Evolutionary conservation across 2,329 filamentous ascomycete genomes (phyloP).

Genomic region (Aspergillus sp.): DNA sequence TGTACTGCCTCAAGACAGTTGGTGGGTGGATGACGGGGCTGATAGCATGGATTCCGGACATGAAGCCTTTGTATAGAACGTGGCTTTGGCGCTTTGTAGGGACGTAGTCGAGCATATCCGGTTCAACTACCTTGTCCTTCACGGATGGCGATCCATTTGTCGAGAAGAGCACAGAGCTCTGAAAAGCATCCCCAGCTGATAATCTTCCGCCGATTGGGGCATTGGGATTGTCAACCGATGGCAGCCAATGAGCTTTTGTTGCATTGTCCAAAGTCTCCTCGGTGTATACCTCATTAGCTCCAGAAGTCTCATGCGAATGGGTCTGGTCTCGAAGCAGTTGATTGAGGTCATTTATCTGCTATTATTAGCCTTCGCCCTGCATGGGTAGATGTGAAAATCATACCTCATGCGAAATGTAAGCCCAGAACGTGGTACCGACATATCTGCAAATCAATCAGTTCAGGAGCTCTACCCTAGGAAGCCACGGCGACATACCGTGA

Average conservation of each 20-base stretch:
- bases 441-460: slow-evolving; percentile 37
- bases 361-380: slow-evolving; percentile 16
- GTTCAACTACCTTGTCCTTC: slow-evolving; percentile 39
- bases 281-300: slow-evolving; percentile 25
- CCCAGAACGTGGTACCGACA: slow-evolving; percentile 52
- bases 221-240: slow-evolving; percentile 23
- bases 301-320: slow-evolving; percentile 36
- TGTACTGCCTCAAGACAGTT: slow-evolving; percentile 46
- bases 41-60: slow-evolving; percentile 52
- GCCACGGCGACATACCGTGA: slow-evolving; percentile 42
- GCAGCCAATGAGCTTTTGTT: slow-evolving; percentile 27
- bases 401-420: slow-evolving; percentile 51
- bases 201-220: slow-evolving; percentile 15
- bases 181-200: slow-evolving; percentile 36
- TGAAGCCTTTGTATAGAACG: slow-evolving; percentile 52
- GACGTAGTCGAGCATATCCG: slow-evolving; percentile 47
- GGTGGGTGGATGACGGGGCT: slow-evolving; percentile 52
- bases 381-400: neutral
- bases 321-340: slow-evolving; percentile 48
- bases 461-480: neutral
- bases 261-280: slow-evolving; percentile 28
- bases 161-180: slow-evolving; percentile 44
- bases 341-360: slow-evolving; percentile 50
- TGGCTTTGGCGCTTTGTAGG: slow-evolving; percentile 52
- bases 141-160: slow-evolving; percentile 41